Evolutionary conservation across 164 flowering plant genomes (phyloP).

Genomic region (Stephania cephalantha): DNA sequence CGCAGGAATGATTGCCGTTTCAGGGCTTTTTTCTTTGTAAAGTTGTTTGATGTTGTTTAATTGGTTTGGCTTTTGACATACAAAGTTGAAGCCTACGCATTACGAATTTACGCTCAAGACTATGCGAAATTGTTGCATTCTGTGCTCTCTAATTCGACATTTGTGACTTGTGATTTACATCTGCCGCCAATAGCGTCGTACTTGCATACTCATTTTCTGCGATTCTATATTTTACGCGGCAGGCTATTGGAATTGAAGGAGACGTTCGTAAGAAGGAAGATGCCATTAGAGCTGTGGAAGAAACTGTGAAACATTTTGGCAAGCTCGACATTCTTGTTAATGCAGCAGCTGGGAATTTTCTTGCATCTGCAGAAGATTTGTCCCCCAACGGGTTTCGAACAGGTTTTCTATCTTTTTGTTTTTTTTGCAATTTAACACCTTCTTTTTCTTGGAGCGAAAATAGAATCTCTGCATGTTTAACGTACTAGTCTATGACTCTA

Average conservation of each 20-base stretch:
- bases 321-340: conserved; percentile 85
- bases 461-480: too few species aligned
- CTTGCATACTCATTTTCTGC: background rate
- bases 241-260: conserved; percentile 87
- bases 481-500: background rate
- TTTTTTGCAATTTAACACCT: background rate
- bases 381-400: conserved; percentile 89
- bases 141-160: background rate
- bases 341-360: conserved; percentile 94
- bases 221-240: background rate
- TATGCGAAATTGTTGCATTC: background rate
- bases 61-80: background rate
- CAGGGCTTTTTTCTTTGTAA: background rate
- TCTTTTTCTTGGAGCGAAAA: too few species aligned
- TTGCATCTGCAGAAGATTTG: conserved; percentile 74
- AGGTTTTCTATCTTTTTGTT: conserved; percentile 31
- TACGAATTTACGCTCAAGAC: background rate
- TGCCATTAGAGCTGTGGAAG: conserved; percentile 67
- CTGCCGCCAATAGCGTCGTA: background rate
- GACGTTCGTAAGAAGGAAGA: conserved; percentile 89
- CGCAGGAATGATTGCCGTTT: background rate
- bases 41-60: background rate
- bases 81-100: background rate
- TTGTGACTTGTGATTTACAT: background rate
- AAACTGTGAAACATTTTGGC: conserved; percentile 68